Evolutionary conservation across 176 grass and related monocot genomes (phyloP).

Genomic region (Saccharum officinarum): DNA sequence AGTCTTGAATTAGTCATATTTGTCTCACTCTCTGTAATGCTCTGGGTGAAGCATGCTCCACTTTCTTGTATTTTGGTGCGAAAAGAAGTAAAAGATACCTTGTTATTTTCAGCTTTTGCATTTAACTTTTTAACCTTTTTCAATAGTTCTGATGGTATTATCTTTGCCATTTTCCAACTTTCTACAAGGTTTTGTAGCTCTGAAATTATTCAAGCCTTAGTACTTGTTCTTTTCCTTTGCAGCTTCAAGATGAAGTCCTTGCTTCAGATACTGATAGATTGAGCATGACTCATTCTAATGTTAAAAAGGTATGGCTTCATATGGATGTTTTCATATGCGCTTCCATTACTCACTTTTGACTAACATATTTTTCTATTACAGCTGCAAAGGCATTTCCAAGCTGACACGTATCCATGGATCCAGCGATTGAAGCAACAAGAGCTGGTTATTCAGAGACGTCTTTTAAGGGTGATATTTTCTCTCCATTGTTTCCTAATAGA

Average conservation of each 20-base stretch:
- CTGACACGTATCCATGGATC: conserved; percentile 74
- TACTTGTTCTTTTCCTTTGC: conserved; percentile 20
- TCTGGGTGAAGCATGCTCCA: background rate
- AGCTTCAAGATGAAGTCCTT: conserved; percentile 99
- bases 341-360: background rate
- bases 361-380: conserved; percentile 40
- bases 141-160: background rate
- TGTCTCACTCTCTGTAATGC: background rate
- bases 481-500: conserved; percentile 30
- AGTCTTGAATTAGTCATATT: background rate
- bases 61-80: background rate
- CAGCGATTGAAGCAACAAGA: conserved; percentile 95
- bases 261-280: conserved; percentile 83
- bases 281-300: conserved; percentile 83
- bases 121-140: background rate
- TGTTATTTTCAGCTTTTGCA: background rate
- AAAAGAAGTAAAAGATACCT: background rate
- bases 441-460: conserved; percentile 72
- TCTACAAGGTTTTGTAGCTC: background rate
- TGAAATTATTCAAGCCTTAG: background rate
- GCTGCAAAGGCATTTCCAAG: conserved; percentile 94
- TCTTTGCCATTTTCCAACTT: background rate
- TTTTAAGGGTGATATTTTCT: conserved; percentile 74
- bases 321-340: background rate
- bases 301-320: conserved; percentile 64